Evolutionary conservation across 1,284 basidiomycete genomes (phyloP).

Genomic region (Trichosporon faecale): DNA sequence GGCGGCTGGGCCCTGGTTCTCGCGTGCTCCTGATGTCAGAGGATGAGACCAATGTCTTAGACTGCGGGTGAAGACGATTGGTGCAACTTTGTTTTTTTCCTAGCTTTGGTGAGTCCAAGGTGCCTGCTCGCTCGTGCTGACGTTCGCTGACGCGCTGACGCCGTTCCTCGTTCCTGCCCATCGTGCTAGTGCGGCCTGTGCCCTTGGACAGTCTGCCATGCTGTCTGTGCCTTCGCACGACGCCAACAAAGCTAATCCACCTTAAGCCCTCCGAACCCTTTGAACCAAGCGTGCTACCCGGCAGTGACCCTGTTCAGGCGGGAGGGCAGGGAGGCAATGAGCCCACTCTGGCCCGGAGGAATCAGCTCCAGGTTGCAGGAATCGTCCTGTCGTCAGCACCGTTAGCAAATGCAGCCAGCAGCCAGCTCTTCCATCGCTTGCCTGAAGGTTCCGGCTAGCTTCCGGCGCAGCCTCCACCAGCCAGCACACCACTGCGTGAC

Average conservation of each 20-base stretch:
- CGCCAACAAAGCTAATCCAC: conserved; percentile 6
- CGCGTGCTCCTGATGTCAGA: conserved; percentile 9
- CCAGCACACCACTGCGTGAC: neutral
- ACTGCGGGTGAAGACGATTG: neutral
- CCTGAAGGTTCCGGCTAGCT: neutral
- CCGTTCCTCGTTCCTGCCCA: neutral
- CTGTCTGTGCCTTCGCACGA: neutral
- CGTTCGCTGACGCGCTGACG: neutral
- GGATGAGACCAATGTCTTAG: conserved; percentile 5
- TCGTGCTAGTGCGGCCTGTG: neutral
- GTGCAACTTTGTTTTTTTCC: neutral
- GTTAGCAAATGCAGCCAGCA: neutral
- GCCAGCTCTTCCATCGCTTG: neutral
- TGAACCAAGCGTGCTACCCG: neutral
- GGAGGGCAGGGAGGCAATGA: too few relatives aligned
- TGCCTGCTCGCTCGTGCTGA: neutral
- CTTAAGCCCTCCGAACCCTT: neutral
- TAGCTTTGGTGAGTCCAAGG: neutral
- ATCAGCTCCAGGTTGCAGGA: neutral
- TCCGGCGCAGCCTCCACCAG: neutral
- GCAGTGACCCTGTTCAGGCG: too few relatives aligned
- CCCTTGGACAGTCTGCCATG: neutral
- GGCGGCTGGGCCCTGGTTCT: neutral
- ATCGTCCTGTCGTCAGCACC: neutral
- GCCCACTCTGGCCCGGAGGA: neutral